phyloP scores from a whole-genome alignment of 2,329 filamentous ascomycete species.

The Peltaster fructicola region DNA sequence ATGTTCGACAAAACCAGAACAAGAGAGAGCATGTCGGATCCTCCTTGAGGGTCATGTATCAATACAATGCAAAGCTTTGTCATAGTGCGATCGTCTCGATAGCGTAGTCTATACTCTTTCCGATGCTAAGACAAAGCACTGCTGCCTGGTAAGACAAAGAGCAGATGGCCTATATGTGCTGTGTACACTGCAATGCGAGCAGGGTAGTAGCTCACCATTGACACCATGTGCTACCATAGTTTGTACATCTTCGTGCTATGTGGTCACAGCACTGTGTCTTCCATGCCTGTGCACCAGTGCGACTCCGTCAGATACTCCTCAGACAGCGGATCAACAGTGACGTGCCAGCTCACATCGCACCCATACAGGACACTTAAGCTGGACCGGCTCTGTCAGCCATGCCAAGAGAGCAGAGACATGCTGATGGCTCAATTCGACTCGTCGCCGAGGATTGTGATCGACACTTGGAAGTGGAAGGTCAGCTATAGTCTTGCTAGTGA shows the following conservation, averaged over 20 bases:
- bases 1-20: no score
- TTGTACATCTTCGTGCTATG: conserved; percentile 25
- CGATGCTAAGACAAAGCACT: no score
- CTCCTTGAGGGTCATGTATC: no score
- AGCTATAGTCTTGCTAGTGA: conserved; percentile 19
- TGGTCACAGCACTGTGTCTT: conserved; percentile 22
- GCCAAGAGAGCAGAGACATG: conserved; percentile 13
- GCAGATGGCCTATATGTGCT: no score
- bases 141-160: no score
- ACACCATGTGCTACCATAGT: conserved; percentile 27
- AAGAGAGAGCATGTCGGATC: no score
- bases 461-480: conserved; percentile 26
- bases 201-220: no score
- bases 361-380: conserved; percentile 20
- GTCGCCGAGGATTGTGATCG: conserved; percentile 16
- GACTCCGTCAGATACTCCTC: conserved; percentile 12
- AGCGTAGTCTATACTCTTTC: no score
- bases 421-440: conserved; percentile 13
- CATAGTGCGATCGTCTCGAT: no score
- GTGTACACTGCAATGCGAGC: no score
- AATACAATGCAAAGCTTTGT: no score
- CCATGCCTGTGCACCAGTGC: conserved; percentile 20
- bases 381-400: conserved; percentile 18
- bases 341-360: conserved; percentile 17
- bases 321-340: conserved; percentile 7